Percentiles rank a stretch among this genome's conserved stretches.
phyloP scores from a whole-genome alignment of 305 asterid species.

The Solanum hybrid region DNA sequence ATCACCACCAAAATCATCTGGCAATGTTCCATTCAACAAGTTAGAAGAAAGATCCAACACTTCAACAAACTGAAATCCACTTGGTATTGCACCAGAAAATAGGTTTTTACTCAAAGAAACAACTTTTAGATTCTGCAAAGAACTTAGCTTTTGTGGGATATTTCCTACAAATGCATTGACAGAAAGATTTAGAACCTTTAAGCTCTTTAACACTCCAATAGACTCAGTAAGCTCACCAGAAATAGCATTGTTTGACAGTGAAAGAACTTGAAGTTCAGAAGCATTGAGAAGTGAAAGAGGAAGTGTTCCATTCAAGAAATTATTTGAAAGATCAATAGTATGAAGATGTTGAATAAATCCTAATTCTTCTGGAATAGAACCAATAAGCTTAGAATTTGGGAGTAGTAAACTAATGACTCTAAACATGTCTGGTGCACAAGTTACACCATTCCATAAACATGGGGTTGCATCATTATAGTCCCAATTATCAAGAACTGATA shows the following conservation, averaged over 20 bases:
- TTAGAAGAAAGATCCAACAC: slow-evolving; percentile 63
- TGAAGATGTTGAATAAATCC: slow-evolving; percentile 52
- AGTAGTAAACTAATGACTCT: slow-evolving; percentile 44
- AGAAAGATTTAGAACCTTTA: slow-evolving; percentile 52
- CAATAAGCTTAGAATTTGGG: slow-evolving; percentile 50
- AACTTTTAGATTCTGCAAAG: slow-evolving; percentile 30
- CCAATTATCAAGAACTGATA: slow-evolving; percentile 73
- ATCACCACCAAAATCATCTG: slow-evolving; percentile 58
- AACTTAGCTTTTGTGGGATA: slow-evolving; percentile 32
- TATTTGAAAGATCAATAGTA: slow-evolving; percentile 60
- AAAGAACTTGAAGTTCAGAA: slow-evolving; percentile 43
- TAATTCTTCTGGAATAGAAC: slow-evolving; percentile 51
- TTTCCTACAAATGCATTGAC: slow-evolving; percentile 47
- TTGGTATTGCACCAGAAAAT: slow-evolving; percentile 47
- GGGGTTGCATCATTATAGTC: slow-evolving; percentile 55
- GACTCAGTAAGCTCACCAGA: slow-evolving; percentile 44
- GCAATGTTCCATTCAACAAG: slow-evolving; percentile 55
- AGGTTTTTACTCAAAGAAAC: slow-evolving; percentile 50
- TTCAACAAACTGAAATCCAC: slow-evolving; percentile 28
- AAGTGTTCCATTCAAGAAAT: slow-evolving; percentile 62
- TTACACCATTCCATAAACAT: slow-evolving; percentile 71
- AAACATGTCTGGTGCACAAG: slow-evolving; percentile 36
- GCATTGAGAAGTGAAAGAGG: slow-evolving; percentile 55
- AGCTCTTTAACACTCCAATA: slow-evolving; percentile 8
- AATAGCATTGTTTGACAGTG: slow-evolving; percentile 40